A percentile compares a stretch with the other conserved stretches of the same genome.
phyloP scores from a whole-genome alignment of 129 eudicot genomes.

The Centella asiatica region DNA sequence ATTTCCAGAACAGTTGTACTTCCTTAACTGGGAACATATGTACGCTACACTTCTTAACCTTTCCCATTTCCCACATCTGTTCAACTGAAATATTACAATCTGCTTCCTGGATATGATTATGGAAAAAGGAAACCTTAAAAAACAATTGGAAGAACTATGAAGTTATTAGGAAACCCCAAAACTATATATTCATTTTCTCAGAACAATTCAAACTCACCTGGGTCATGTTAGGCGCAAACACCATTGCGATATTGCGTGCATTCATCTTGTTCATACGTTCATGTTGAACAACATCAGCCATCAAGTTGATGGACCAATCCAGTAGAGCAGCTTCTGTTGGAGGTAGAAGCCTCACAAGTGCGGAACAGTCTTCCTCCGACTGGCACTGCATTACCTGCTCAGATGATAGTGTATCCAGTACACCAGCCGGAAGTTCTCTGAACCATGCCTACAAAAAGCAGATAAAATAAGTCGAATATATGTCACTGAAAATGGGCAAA shows the following conservation, averaged over 20 bases:
- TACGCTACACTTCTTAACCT: background rate
- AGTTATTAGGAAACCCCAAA: background rate
- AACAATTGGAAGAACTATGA: background rate
- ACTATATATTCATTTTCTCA: background rate
- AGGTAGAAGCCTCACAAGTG: conserved; percentile 70
- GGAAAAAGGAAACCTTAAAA: too few species aligned
- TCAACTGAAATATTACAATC: background rate
- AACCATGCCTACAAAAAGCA: conserved; percentile 77
- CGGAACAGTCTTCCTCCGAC: conserved; percentile 69
- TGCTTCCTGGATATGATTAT: background rate
- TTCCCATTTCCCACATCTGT: background rate
- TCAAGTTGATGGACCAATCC: conserved; percentile 90
- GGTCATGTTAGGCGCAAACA: conserved; percentile 96
- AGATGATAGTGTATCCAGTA: conserved; percentile 68
- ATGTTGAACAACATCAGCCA: conserved; percentile 88
- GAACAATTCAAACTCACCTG: conserved; percentile 38
- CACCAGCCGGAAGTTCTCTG: conserved; percentile 82
- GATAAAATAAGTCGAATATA: background rate
- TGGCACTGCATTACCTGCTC: conserved; percentile 83
- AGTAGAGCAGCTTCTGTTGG: conserved; percentile 72
- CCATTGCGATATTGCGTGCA: conserved; percentile 83
- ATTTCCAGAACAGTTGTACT: background rate
- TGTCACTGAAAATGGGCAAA: background rate
- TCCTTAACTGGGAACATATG: too few species aligned
- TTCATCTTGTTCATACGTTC: conserved; percentile 86